Evolutionary conservation across 257 asterid genomes (phyloP), one percentile per base, ranked within the genome.

Genomic region (Fraxinus pennsylvanica): DNA sequence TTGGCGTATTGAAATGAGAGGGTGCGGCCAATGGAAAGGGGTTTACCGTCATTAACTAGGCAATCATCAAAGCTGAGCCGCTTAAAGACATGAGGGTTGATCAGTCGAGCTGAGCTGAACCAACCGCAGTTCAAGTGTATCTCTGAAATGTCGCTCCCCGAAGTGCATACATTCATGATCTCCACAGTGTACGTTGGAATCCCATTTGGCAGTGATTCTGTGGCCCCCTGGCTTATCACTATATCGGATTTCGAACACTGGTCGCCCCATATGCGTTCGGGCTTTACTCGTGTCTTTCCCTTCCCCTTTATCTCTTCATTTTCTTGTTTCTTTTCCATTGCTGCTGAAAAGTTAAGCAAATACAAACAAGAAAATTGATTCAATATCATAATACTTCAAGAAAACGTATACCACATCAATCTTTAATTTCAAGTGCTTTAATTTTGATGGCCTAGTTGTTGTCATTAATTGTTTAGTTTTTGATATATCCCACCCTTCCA

Each of bases 171-270:
- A 86, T 94, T 94, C 87, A 86, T 84, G 66, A 94, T 91, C 90
- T 91, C 96, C 81, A 92, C 99, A 10, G 94, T 93, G 83, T 91
- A 94, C 0, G 94, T 91, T 4, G 99, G 99, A 3, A 94, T 94
- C 9, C 99, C 99, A 41, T 61, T 94, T 1, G 97, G 97, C 78
- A 94, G 73, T 21, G 97, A 91, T 75, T 84, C 82, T 0, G 95
- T 89, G 61, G 92, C 88, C n/a, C 97, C 97, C 72, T 94, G 99
- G 81, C 81, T 90, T 61, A 94, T 86, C 33, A 85, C 83, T 21
- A 94, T 82, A 85, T 94, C 98, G 0, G 97, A 88, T 69, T 81
- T 85, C 6, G 97, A 94, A 68, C 97, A 92, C 78, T 78, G 87
- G 74, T 92, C 98, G 25, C 92, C 87, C 97, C 97, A 92, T 65